A percentile compares a stretch with the other conserved stretches of the same genome.
phyloP scores from a whole-genome alignment of 441 rosid genomes.

The Viola pubescens region DNA sequence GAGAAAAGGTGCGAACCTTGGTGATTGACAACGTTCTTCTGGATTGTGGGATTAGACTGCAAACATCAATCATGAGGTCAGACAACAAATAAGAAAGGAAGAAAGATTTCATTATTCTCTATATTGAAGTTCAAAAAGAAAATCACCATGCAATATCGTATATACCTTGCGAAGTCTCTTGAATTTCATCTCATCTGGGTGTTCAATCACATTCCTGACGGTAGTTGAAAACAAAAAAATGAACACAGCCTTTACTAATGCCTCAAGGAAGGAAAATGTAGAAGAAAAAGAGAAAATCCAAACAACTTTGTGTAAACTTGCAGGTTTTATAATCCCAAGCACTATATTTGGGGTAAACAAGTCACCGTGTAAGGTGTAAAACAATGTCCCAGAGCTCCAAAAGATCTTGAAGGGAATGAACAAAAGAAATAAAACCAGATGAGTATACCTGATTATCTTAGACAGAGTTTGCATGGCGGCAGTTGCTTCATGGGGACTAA shows the following conservation, averaged over 20 bases:
- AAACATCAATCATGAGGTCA: slow-evolving; percentile 18
- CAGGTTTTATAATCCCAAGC: background rate
- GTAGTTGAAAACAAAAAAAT: slow-evolving; percentile 4
- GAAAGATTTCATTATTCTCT: slow-evolving; percentile 1
- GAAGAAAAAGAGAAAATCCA: slow-evolving; percentile 1
- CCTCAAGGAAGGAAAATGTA: too few species aligned
- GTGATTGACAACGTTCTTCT: slow-evolving; percentile 49
- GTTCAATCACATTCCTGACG: slow-evolving; percentile 70
- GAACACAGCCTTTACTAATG: slow-evolving; percentile 8
- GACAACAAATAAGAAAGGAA: slow-evolving; percentile 2
- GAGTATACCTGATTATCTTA: slow-evolving; percentile 60
- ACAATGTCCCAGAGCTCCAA: background rate
- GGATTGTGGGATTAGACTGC: slow-evolving; percentile 77
- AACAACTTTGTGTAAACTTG: background rate
- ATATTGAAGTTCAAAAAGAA: background rate
- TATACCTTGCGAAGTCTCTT: slow-evolving; percentile 78
- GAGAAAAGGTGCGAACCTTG: slow-evolving; percentile 39
- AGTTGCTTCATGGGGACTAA: slow-evolving; percentile 36
- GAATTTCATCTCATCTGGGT: slow-evolving; percentile 65
- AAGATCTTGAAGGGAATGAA: background rate
- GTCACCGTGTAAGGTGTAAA: background rate
- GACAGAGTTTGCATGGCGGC: slow-evolving; percentile 54
- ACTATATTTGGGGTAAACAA: background rate
- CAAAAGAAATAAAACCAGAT: slow-evolving; percentile 7
- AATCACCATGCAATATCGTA: background rate